Evolutionary conservation across 1,284 basidiomycete species (phyloP).

Genomic region (Meira nashicola): DNA sequence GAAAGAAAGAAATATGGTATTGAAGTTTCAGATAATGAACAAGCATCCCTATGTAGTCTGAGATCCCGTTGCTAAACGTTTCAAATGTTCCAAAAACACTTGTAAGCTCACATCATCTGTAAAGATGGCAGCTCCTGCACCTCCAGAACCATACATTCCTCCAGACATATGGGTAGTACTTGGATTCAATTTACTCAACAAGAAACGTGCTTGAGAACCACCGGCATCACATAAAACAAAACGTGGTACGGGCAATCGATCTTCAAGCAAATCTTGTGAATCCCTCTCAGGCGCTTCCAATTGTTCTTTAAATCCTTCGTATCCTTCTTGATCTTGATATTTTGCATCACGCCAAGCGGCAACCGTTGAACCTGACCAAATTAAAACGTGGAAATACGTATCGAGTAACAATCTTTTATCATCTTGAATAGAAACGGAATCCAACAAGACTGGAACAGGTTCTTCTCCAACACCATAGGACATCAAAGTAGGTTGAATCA

Average conservation of each 20-base stretch:
- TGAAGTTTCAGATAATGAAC: background rate
- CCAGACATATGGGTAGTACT: slow-evolving; percentile 94
- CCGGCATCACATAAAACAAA: slow-evolving; percentile 98
- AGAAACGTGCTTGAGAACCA: slow-evolving; percentile 93
- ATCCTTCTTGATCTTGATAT: slow-evolving; percentile 97
- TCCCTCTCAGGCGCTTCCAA: slow-evolving; percentile 71
- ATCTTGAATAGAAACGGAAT: slow-evolving; percentile 94
- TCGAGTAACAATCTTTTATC: slow-evolving; percentile 97
- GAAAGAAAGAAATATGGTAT: no score
- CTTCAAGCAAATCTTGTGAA: slow-evolving; percentile 76
- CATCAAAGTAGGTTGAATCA: slow-evolving; percentile 99
- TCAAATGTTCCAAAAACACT: slow-evolving; percentile 56
- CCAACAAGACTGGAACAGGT: slow-evolving; percentile 89
- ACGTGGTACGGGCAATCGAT: slow-evolving; percentile 92
- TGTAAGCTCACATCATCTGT: slow-evolving; percentile 79
- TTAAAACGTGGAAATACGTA: slow-evolving; percentile 99
- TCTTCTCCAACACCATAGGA: slow-evolving; percentile 88
- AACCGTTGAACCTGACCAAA: slow-evolving; percentile 97
- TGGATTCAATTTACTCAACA: slow-evolving; percentile 92
- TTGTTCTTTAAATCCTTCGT: slow-evolving; percentile 96
- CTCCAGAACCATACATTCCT: slow-evolving; percentile 56
- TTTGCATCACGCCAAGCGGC: slow-evolving; percentile 99
- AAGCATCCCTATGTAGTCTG: slow-evolving; percentile 2
- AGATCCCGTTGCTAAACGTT: slow-evolving; percentile 41
- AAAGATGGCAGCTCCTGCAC: slow-evolving; percentile 82